Evolutionary conservation across 257 asterid species (phyloP), one percentile per base, ranked within the genome.

Genomic region (Mitragyna speciosa): DNA sequence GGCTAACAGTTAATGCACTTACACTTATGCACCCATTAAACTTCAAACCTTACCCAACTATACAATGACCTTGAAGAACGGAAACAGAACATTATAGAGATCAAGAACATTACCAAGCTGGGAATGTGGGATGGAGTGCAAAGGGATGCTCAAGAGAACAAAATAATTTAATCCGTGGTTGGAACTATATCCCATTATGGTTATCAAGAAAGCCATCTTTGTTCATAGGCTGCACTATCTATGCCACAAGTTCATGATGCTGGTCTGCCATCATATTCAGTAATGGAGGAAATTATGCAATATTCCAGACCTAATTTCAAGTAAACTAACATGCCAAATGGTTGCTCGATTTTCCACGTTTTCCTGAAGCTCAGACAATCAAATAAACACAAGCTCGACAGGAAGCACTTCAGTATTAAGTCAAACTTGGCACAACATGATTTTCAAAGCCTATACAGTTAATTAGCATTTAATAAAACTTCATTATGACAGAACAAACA

Each of bases 1-100:
- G 20, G 73, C 26, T 33, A 36, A 36, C 30, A 41, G 59, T 59
- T 43, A 61, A 65, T 67, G 52, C 47, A 12, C 12, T 4, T 64
- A 1, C 70, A 72, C 36, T 41, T 26, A 52, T 41, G 26, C 65
- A 47, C 36, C 54, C 81, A 59, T 75, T 26, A 74, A 69, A 64
- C 78, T 49, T 66, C 76, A 78, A 10, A 36, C 45, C 49, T 41
- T 68, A 28, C 49, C 56, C 68, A 45, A 15, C 9, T 43, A 26
- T 2, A 28, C 65, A 10, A n/a, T 16, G 36, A 43, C 59, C 51
- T 43, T 41, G 41, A 43, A 59, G 28, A 16, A 43, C 6, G 65
- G 47, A 71, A 43, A 45, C 47, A 8, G 48, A 17, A 66, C 43
- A 31, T 31, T 20, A 66, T 17, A 66, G 15, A 66, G 69, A 64